Conservation (phyloP, 257 asterid species). For the Capsicum rhomboideum region DNA sequence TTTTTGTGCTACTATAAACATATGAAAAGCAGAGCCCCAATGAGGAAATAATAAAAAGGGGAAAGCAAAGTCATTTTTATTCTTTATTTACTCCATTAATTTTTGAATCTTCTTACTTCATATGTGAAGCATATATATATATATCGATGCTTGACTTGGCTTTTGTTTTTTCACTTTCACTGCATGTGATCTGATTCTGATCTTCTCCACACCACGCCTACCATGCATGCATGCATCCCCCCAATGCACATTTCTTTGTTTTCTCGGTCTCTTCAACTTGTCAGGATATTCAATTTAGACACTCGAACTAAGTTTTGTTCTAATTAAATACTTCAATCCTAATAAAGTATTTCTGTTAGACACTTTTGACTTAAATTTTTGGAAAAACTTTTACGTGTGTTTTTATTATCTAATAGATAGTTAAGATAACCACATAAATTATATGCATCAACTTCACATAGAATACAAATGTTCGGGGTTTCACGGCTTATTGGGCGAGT, state of each 20-base stretch:
- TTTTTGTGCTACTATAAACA: neutral
- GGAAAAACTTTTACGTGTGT: neutral
- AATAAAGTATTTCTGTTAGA: no score
- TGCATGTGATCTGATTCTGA: neutral
- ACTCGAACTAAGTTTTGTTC: no score
- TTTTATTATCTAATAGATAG: neutral
- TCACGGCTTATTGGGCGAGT: no score
- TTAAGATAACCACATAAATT: neutral
- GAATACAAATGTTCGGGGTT: no score
- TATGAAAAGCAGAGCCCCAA: neutral
- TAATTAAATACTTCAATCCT: no score
- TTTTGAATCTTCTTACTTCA: neutral
- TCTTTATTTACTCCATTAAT: neutral
- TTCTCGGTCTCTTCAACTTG: no score
- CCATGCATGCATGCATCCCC: neutral
- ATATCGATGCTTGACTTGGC: slow-evolving; percentile 1
- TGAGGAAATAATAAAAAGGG: neutral
- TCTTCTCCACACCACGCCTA: neutral
- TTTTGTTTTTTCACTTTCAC: neutral
- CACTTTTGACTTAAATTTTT: neutral
- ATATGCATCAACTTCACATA: no score
- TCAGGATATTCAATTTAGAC: no score
- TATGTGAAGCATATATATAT: neutral
- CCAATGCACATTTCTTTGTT: neutral
- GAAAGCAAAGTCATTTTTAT: neutral